A percentile compares a stretch with the other conserved stretches of the same genome.
These are phyloP conservation scores for Leptographium procerum DNA, from an alignment of 2,329 filamentous ascomycete species.

Conservation along the genomic window DNA sequence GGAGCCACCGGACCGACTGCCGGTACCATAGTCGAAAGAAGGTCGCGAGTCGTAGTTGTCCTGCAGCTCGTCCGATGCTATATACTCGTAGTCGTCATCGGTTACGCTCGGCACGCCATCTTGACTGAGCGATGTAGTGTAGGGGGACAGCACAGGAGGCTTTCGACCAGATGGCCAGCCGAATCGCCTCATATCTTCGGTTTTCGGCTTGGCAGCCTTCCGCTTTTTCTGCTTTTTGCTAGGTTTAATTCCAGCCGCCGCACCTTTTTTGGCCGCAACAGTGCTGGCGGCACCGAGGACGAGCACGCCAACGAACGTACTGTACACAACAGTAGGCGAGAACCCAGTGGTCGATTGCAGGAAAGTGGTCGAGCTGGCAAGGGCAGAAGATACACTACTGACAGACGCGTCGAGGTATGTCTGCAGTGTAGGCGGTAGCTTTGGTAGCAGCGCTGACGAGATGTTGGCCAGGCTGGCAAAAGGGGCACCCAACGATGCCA, in stretches of 20 bases:
- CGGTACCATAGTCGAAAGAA: background rate
- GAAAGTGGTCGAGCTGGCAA: conserved; percentile 39
- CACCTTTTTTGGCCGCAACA: conserved; percentile 11
- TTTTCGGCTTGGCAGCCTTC: conserved; percentile 12
- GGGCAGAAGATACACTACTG: conserved; percentile 36
- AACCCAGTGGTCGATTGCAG: conserved; percentile 38
- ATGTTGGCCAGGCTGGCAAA: conserved; percentile 41
- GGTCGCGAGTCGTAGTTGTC: conserved; percentile 14
- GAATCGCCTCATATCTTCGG: conserved; percentile 37
- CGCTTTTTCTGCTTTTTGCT: conserved; percentile 11
- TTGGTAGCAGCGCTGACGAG: conserved; percentile 26
- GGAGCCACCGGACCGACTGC: conserved; percentile 7
- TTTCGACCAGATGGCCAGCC: conserved; percentile 29
- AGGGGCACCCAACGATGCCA: conserved; percentile 51
- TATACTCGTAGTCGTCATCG: conserved; percentile 71
- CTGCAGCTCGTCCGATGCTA: conserved; percentile 64
- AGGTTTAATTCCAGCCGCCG: conserved; percentile 6
- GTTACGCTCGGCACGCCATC: conserved; percentile 46
- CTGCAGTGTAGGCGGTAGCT: conserved; percentile 34
- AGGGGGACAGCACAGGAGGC: conserved; percentile 33
- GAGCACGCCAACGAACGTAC: conserved; percentile 35
- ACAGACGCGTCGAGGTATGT: conserved; percentile 47
- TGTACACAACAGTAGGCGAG: conserved; percentile 37
- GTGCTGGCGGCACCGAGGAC: conserved; percentile 35
- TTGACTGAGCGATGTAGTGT: conserved; percentile 29